A percentile compares a stretch with the other conserved stretches of the same genome.
Conservation (phyloP, 2,329 filamentous ascomycete genomes). For the Fusarium sulawesiense region DNA sequence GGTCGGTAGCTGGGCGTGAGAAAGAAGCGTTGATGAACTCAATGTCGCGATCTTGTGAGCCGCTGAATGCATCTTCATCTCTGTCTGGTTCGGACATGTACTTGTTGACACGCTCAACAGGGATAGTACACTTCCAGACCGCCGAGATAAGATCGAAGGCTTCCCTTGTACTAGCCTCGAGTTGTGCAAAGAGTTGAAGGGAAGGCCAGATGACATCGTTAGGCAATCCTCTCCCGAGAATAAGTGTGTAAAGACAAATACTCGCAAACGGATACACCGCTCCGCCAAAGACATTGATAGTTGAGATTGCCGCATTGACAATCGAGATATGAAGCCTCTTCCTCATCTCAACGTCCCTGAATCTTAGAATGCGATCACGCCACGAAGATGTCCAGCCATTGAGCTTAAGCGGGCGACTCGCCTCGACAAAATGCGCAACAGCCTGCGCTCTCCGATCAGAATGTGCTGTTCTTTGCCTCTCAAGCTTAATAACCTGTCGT, state of each 20-base stretch:
- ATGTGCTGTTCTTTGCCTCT: conserved; percentile 75
- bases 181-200: conserved; percentile 80
- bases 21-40: conserved; percentile 75
- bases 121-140: conserved; percentile 83
- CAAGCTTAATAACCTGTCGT: conserved; percentile 72
- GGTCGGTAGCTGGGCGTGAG: conserved; percentile 77
- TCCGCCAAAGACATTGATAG: conserved; percentile 77
- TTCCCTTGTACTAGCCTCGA: conserved; percentile 79
- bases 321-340: conserved; percentile 53
- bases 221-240: conserved; percentile 74
- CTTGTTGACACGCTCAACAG: conserved; percentile 81
- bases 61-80: conserved; percentile 58
- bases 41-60: conserved; percentile 54
- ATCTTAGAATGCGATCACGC: conserved; percentile 52
- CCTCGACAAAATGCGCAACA: conserved; percentile 87
- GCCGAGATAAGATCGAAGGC: conserved; percentile 80
- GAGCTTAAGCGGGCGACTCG: conserved; percentile 73
- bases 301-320: conserved; percentile 64
- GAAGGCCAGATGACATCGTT: conserved; percentile 90
- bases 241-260: conserved; percentile 82
- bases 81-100: conserved; percentile 91
- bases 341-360: conserved; percentile 52
- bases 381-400: conserved; percentile 56
- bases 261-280: conserved; percentile 82
- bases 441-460: conserved; percentile 84